Evolutionary conservation across 2,329 filamentous ascomycete species (phyloP), one percentile per base, ranked within the genome.

Genomic region (Aspergillus eucalypticola): DNA sequence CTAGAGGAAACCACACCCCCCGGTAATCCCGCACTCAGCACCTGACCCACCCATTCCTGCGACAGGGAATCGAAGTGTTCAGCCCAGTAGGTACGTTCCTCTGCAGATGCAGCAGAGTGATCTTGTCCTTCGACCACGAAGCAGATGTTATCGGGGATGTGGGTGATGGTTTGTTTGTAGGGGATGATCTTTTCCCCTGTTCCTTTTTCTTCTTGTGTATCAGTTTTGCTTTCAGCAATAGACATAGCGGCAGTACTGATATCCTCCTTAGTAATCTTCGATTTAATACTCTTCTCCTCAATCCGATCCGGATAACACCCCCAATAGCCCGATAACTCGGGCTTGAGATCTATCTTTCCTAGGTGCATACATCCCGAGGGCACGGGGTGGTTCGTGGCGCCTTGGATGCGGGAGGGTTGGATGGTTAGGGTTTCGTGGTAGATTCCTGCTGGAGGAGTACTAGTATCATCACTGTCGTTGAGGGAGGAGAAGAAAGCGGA

Each of bases 101-200:
- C 39, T 1, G 25, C 2, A 1, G 44, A 27, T 10, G 65, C 54
- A 10, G 15, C 4, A 1, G 60, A 57, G 25, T 65, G 64, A 38
- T 67, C 66, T 32, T 68, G 65, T 0, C 65, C 62, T 29, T 67
- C 65, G 13, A 67, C 48, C 0, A 61, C 61, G 48, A 66, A 67
- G 21, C 59, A 60, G 11, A 67, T 46, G 25, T 68, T 67, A 5
- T 66, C 58, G 0, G 65, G 64, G 7, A 66, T 59, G 2, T 42
- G 11, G 1, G 23, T 55, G 10, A 66, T 35, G 3, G 46, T 21
- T 2, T 62, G 21, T 6, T 60, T 60, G 1, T 57, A 59, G 8
- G 23, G 32, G 8, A 64, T 39, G 2, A n/a, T 23, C 3, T 17
- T 23, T 2, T 11, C 13, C 8, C 15, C 15, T 15, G n/a, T n/a